Conservation (phyloP, 1,139 yeast species). For the Scheffersomyces insectosa region DNA sequence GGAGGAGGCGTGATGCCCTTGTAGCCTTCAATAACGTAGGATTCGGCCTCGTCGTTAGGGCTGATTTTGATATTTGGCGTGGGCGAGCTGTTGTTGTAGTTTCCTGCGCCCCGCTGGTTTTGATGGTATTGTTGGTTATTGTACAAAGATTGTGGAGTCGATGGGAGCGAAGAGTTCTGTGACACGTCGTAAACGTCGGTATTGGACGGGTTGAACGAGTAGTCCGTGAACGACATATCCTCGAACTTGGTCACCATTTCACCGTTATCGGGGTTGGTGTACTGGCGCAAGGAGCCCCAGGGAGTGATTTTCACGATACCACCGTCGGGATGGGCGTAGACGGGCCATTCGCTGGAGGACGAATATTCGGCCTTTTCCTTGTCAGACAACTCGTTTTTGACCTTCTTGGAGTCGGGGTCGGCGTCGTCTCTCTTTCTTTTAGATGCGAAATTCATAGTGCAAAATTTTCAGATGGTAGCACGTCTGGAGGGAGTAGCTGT, state of each 20-base stretch:
- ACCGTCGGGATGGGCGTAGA: conserved; percentile 64
- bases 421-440: conserved; percentile 30
- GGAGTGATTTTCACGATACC: conserved; percentile 66
- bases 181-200: conserved; percentile 8
- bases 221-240: conserved; percentile 42
- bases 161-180: conserved; percentile 20
- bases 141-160: conserved; percentile 40
- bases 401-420: conserved; percentile 25
- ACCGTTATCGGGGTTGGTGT: conserved; percentile 31
- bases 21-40: conserved; percentile 44
- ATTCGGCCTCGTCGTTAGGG: conserved; percentile 43
- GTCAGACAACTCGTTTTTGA: conserved; percentile 16
- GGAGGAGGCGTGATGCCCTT: conserved; percentile 17
- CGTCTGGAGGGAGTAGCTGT: no score
- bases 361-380: conserved; percentile 18
- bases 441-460: conserved; percentile 16
- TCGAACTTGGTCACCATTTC: conserved; percentile 44
- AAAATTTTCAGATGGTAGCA: no score
- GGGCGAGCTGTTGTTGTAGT: background rate
- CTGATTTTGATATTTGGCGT: conserved; percentile 24
- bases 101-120: background rate
- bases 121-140: conserved; percentile 10
- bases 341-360: conserved; percentile 55
- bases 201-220: conserved; percentile 24
- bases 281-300: conserved; percentile 50